phyloP scores from a whole-genome alignment of 148 eudicot species.

The Diospyros kaki region DNA sequence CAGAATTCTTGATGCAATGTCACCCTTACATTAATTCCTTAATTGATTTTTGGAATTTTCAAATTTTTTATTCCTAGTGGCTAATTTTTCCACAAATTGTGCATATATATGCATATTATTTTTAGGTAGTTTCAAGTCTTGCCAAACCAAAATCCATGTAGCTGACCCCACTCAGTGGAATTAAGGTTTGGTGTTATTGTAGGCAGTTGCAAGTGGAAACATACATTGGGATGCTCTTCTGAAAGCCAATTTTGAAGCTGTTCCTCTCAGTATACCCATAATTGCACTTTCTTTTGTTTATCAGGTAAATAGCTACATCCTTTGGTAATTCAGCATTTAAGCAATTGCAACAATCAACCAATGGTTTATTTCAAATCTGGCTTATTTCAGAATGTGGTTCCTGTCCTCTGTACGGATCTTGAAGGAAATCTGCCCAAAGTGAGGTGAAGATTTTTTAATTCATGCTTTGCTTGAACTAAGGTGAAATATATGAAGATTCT shows the following conservation, averaged over 20 bases:
- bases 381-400: constrained; percentile 77
- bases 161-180: too few species aligned
- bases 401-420: constrained; percentile 89
- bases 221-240: constrained; percentile 88
- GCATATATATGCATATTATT: too few species aligned
- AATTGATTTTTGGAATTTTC: too few species aligned
- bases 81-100: too few species aligned
- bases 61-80: too few species aligned
- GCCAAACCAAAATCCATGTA: too few species aligned
- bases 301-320: constrained; percentile 46
- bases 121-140: too few species aligned
- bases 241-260: constrained; percentile 75
- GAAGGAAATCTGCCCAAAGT: constrained; percentile 85
- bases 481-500: neutral
- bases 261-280: constrained; percentile 81
- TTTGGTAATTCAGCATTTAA: neutral
- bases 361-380: constrained; percentile 7
- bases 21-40: too few species aligned
- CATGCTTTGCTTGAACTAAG: constrained; percentile 12
- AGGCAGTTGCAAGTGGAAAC: constrained; percentile 82
- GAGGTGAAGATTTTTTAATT: constrained; percentile 50
- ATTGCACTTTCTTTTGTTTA: constrained; percentile 90
- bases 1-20: too few species aligned
- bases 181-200: neutral
- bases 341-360: neutral